Base-by-base conservation (phyloP, 371 early-diverging fungal genomes). In the Cokeromyces recurvatus region DNA sequence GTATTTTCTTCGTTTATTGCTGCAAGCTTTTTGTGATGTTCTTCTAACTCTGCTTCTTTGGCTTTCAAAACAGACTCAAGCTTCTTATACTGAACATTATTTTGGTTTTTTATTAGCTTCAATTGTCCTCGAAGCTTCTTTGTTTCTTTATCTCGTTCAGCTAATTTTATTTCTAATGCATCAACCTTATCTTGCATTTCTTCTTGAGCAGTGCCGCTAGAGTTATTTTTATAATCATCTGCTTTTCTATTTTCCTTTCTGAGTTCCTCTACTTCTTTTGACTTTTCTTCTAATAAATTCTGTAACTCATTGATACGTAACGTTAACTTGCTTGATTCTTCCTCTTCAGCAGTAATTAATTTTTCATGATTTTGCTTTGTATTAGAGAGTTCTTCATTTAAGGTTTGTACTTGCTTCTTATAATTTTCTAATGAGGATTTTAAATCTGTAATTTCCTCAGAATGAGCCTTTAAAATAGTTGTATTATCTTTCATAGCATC, bases 41-140 rank as follows among this genome's bases (percentile, higher is more conserved):
- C 43, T 29, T 52, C 47, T 7, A 47, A 8, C 8, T 43, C 43
- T 11, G 10, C 12, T 32, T 52, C 37, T 16, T 48, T 38, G 14
- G 34, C 49, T 20, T 53, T 53, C 3, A 52, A 16, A 7, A 25
- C 29, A 9, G 19, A 11, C 16, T 57, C 48, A 3, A 12, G 15
- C 7, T 43, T 29, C 11, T 55, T 55, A 3, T 48, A 11, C 14
- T 54, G 53, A 11, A 27, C 17, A 10, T 3, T 46, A 21, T 32
- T 51, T 38, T 57, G 57, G 10, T 52, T 47, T 12, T 59, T 53
- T 9, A 32, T 17, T 25, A 59, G 22, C 14, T 50, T 45, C 8
- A 59, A 10, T 38, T 59, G 59, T 2, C 59, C 59, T 16, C 59
- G 39, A 5, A 59, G 32, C 24, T 53, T 59, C 20, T 59, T 59